These are phyloP conservation scores for Leucocoprinus leucothites DNA, from an alignment of 768 basidiomycete genomes.

Conservation along the genomic window DNA sequence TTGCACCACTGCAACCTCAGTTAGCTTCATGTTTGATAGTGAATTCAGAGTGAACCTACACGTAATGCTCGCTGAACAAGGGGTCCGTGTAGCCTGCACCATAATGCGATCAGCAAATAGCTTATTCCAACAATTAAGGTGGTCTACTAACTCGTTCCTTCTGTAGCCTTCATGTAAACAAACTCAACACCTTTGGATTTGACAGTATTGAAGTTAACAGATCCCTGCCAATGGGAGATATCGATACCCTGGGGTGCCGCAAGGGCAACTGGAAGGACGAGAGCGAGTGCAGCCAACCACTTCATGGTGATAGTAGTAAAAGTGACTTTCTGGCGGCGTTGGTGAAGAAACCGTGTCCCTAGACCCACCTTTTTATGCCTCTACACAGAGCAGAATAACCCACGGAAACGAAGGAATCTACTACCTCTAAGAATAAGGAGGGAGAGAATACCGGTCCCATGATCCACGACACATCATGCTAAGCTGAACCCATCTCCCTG, in stretches of 20 bases:
- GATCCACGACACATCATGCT: no score
- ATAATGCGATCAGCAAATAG: background rate
- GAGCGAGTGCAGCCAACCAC: background rate
- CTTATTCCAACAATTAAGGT: background rate
- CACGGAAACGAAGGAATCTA: no score
- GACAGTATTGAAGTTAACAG: slow-evolving; percentile 50
- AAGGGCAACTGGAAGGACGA: background rate
- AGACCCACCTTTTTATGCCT: no score
- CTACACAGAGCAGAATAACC: no score
- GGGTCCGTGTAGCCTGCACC: slow-evolving; percentile 35
- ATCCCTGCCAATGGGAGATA: slow-evolving; percentile 47
- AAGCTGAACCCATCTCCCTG: no score
- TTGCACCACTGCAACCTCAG: slow-evolving; percentile 45
- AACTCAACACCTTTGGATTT: slow-evolving; percentile 50
- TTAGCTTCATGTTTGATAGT: background rate
- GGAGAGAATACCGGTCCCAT: no score
- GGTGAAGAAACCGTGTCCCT: no score
- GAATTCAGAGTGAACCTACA: background rate
- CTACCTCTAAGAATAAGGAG: no score
- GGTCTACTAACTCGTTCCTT: slow-evolving; percentile 48
- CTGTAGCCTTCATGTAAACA: slow-evolving; percentile 67
- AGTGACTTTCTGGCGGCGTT: no score
- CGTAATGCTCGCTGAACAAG: slow-evolving; percentile 37
- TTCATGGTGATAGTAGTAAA: no score
- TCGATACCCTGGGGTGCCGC: slow-evolving; percentile 49